These are phyloP conservation scores for Fagus crenata DNA, from an alignment of 306 rosid species.

Conservation along the genomic window DNA sequence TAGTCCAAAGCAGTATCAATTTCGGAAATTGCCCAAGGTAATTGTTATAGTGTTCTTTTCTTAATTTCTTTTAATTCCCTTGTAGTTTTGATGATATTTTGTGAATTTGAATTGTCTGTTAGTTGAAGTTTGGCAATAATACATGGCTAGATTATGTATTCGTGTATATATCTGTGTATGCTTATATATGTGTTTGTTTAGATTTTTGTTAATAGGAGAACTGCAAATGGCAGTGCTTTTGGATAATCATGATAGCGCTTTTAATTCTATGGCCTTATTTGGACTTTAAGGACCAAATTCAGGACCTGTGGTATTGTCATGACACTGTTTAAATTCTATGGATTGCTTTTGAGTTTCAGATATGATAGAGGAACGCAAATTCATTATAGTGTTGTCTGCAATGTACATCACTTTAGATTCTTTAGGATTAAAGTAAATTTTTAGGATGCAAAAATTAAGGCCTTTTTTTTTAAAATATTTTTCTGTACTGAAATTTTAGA, in stretches of 20 bases:
- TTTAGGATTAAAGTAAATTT: not conserved
- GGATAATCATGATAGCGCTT: no score
- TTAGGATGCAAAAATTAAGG: no score
- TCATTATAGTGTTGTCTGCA: not conserved
- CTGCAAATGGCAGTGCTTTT: no score
- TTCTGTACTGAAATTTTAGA: no score
- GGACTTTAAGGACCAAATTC: no score
- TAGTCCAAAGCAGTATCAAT: slow-evolving; percentile 26
- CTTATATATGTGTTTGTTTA: no score
- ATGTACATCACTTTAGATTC: not conserved
- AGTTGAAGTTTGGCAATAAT: not conserved
- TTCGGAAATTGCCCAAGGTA: slow-evolving; percentile 64
- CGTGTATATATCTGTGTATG: no score
- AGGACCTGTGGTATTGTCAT: not conserved
- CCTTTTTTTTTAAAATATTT: no score
- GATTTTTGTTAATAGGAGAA: no score
- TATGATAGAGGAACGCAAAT: not conserved
- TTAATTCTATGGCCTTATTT: no score
- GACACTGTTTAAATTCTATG: not conserved
- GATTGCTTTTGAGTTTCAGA: not conserved
- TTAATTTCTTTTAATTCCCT: not conserved
- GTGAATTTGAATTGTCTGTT: not conserved
- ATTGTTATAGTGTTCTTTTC: not conserved
- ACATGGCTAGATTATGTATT: not conserved
- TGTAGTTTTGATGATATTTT: not conserved